Conservation (phyloP, 306 rosid genomes). For the cucumber (Cucumis sativus) region Cucumber_9930_V3 NC_026660.2:24510001-24510500, state of each 20-base stretch:
- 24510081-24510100: conserved; percentile 33
- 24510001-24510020: conserved; percentile 8
- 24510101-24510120: conserved; percentile 38
- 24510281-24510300: not conserved
- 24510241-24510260: not conserved
- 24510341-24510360: not conserved
- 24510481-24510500: not conserved
- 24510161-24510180: not conserved
- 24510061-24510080: conserved; percentile 38
- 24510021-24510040: conserved; percentile 8
- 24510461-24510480: not conserved
- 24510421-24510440: not conserved
- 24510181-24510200: not conserved
- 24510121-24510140: conserved; percentile 22
- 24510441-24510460: not conserved
- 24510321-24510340: conserved; percentile 1
- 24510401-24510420: conserved; percentile 1
- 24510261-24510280: not conserved
- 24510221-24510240: not conserved
- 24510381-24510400: conserved; percentile 7
- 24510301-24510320: not conserved
- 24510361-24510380: conserved; percentile 1
- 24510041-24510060: conserved; percentile 37
- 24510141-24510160: not conserved
- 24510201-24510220: not conserved